Conservation (phyloP, 73 alveolate genomes). For the Vitrella brassicaformis region DNA sequence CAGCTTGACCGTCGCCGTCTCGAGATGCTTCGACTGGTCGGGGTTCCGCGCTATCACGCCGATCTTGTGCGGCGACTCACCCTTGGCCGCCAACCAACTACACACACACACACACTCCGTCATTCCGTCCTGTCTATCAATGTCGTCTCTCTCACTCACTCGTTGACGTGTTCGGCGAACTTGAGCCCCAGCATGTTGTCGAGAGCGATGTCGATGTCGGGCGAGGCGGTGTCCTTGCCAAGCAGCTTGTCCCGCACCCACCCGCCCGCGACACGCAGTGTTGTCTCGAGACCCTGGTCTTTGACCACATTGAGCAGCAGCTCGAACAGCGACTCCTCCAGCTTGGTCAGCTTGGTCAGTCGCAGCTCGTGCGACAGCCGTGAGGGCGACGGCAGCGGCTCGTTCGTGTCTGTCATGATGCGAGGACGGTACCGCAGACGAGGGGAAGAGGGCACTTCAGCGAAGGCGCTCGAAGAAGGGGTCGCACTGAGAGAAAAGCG, state of each 20-base stretch:
- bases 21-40: slow-evolving; percentile 87
- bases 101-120: too few relatives aligned
- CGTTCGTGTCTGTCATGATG: too few relatives aligned
- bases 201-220: slow-evolving; percentile 90
- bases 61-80: slow-evolving; percentile 40
- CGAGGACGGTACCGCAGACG: too few relatives aligned
- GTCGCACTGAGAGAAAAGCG: too few relatives aligned
- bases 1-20: slow-evolving; percentile 81
- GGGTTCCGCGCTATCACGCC: slow-evolving; percentile 82
- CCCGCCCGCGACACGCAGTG: slow-evolving; percentile 94
- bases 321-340: slow-evolving; percentile 4
- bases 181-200: slow-evolving; percentile 88
- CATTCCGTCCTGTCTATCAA: too few relatives aligned
- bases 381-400: too few relatives aligned
- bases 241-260: slow-evolving; percentile 96
- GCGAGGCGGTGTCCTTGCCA: slow-evolving; percentile 64
- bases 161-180: slow-evolving; percentile 68
- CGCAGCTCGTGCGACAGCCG: too few relatives aligned
- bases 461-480: too few relatives aligned
- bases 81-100: slow-evolving; percentile 45
- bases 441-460: too few relatives aligned
- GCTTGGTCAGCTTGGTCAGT: neutral
- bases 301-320: neutral
- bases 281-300: slow-evolving; percentile 43
- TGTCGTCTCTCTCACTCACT: too few relatives aligned